Percentiles rank a stretch among this genome's conserved stretches.
These are phyloP conservation scores for Fusarium floridanum DNA, from an alignment of 2,329 filamentous ascomycete genomes.

Conservation along the genomic window DNA sequence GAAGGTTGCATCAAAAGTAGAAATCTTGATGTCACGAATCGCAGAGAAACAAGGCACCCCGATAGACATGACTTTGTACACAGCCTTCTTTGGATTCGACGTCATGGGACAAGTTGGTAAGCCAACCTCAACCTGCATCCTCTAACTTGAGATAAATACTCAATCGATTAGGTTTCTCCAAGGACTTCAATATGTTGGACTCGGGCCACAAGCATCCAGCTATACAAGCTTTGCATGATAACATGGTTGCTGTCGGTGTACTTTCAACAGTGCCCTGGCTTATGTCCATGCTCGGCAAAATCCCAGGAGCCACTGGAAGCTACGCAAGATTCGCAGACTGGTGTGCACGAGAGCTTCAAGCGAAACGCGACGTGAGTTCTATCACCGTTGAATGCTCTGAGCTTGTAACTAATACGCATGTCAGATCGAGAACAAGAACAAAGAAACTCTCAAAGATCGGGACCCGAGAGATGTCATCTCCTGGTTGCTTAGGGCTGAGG, in stretches of 20 bases:
- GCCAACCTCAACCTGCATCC: not conserved
- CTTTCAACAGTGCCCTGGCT: conserved; percentile 12
- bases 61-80: conserved; percentile 4
- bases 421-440: not conserved
- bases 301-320: conserved; percentile 16
- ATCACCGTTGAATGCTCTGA: too few species aligned
- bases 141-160: not conserved
- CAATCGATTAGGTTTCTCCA: not conserved
- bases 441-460: not conserved
- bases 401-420: not conserved
- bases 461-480: conserved; percentile 6
- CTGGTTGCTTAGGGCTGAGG: conserved; percentile 6
- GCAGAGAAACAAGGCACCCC: not conserved
- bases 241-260: conserved; percentile 6
- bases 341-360: conserved; percentile 7
- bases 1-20: not conserved
- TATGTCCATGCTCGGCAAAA: conserved; percentile 12
- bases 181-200: conserved; percentile 4
- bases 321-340: conserved; percentile 10
- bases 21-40: conserved; percentile 4
- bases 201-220: conserved; percentile 4
- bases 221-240: conserved; percentile 4
- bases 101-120: conserved; percentile 15
- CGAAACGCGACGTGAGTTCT: conserved; percentile 2
- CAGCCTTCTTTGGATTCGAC: conserved; percentile 11